Conservation (phyloP, 108 stramenopile species). For the Cyclostephanos invisitatus region DNA sequence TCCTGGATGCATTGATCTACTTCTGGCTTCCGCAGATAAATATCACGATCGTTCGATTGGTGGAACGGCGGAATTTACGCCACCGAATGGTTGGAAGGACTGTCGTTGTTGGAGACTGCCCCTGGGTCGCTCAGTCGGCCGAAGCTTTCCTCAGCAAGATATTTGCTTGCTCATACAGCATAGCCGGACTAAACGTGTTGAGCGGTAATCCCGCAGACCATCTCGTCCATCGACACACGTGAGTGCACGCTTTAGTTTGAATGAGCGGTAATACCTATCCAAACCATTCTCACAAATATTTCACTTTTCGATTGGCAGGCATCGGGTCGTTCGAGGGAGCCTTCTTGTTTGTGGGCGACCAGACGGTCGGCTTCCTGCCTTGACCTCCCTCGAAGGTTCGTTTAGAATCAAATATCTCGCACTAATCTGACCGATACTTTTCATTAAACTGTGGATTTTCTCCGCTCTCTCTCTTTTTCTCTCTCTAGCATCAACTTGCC, state of each 20-base stretch:
- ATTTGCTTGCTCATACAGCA: constrained; percentile 60
- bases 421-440: no score
- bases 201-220: constrained; percentile 63
- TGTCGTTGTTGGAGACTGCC: constrained; percentile 63
- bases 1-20: constrained; percentile 60
- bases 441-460: neutral
- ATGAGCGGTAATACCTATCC: neutral
- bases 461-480: neutral
- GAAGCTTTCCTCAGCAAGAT: constrained; percentile 68
- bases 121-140: constrained; percentile 61
- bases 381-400: constrained; percentile 53
- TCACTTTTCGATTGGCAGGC: constrained; percentile 8
- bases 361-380: constrained; percentile 59
- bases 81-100: constrained; percentile 74
- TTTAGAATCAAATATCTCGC: neutral
- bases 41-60: constrained; percentile 42
- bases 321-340: constrained; percentile 58
- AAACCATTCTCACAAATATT: neutral
- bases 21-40: constrained; percentile 65
- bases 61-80: constrained; percentile 51
- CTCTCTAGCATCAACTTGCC: constrained; percentile 41
- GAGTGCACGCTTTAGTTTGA: neutral
- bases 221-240: constrained; percentile 64
- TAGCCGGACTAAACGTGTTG: constrained; percentile 56
- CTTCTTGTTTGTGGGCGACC: constrained; percentile 65